Base-by-base conservation (phyloP, 176 grass and related monocot genomes). In the Puccinellia tenuiflora region DNA sequence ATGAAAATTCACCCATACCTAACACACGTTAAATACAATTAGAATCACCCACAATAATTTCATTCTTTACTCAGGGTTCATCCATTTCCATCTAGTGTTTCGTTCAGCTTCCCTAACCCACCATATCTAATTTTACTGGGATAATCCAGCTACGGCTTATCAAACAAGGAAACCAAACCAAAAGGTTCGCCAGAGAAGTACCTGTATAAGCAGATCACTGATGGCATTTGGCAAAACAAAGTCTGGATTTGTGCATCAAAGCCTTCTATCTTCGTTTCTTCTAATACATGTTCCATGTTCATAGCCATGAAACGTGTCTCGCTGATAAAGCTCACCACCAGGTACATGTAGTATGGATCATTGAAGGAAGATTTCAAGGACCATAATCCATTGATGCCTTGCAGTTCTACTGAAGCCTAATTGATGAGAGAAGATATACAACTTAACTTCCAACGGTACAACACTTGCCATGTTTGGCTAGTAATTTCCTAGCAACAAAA, bases 371-470 rank as follows among this genome's bases (percentile, higher is more conserved):
- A 93, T 63, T 90, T 86, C 67, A 98, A 66, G 18, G 96, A 95
- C 96, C 96, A 98, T 43, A 98, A 76, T 75, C 96, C 96, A 72
- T 95, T 98, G 83, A 98, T 98, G 31, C 96, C 96, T 91, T 98
- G 92, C 52, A 98, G 90, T 83, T 95, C 92, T 73, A 98, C 96
- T 79, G 96, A 92, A 82, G 92, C 96, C 96, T 98, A 86, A 57
- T 81, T 47, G 80, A 74, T 24, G 56, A 34, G 43, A 90, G 52
- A 33, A 74, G 7, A 76, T 18, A 73, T 75, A 82, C n/a, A 88
- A 21, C 52, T 88, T 46, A 81, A 26, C 25, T 69, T 84, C 66
- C 26, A 66, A 54, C 2, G 21, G 29, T 54, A 76, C 34, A 61
- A 42, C 35, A 38, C 62, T 76, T 1, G n/a, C 46, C n/a, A 85